phyloP scores from a whole-genome alignment of 768 basidiomycete species.

The Suillus hirtellus region DNA sequence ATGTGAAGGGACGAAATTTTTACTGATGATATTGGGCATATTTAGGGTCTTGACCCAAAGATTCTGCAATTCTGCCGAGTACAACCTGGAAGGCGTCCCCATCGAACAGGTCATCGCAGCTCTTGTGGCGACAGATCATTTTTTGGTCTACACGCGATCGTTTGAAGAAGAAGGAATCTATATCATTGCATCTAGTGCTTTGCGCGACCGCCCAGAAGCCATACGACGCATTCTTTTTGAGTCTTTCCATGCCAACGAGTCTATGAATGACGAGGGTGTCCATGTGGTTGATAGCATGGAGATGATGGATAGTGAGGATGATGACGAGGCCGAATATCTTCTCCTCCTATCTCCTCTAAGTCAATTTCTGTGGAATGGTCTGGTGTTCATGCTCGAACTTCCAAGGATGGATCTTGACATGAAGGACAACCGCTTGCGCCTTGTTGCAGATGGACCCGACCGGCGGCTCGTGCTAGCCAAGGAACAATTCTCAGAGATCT shows the following conservation, averaged over 20 bases:
- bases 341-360: slow-evolving; percentile 83
- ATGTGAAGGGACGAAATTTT: background rate
- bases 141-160: slow-evolving; percentile 86
- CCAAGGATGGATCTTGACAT: slow-evolving; percentile 79
- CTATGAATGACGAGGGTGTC: slow-evolving; percentile 53
- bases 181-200: slow-evolving; percentile 76
- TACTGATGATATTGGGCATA: slow-evolving; percentile 13
- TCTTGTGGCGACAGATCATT: slow-evolving; percentile 83
- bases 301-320: slow-evolving; percentile 49
- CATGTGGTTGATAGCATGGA: slow-evolving; percentile 42
- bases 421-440: slow-evolving; percentile 85
- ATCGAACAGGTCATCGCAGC: slow-evolving; percentile 78
- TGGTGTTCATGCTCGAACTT: slow-evolving; percentile 75
- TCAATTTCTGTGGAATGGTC: slow-evolving; percentile 90
- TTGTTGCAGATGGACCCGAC: slow-evolving; percentile 89
- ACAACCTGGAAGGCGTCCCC: slow-evolving; percentile 70
- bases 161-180: slow-evolving; percentile 93
- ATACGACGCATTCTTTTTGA: slow-evolving; percentile 81
- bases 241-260: slow-evolving; percentile 79
- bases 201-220: slow-evolving; percentile 73
- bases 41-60: slow-evolving; percentile 72
- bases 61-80: slow-evolving; percentile 93
- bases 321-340: slow-evolving; percentile 70
- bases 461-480: slow-evolving; percentile 75
- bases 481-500: slow-evolving; percentile 67